Conservation (phyloP, 768 basidiomycete species). For the Amylocystis lapponica region DNA sequence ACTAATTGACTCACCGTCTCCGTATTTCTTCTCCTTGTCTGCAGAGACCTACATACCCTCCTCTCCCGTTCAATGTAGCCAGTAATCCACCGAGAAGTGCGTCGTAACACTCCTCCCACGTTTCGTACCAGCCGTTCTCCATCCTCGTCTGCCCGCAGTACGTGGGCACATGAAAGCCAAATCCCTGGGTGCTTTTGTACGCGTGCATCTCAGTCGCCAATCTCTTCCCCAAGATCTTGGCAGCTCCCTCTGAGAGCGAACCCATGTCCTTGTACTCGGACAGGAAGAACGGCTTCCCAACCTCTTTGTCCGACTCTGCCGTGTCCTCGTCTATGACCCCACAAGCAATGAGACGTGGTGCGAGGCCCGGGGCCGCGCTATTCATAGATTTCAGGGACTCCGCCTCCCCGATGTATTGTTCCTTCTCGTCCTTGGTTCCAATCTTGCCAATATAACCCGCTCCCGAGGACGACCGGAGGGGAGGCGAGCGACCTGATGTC, state of each 20-base stretch:
- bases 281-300: slow-evolving; percentile 57
- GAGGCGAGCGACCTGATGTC: slow-evolving; percentile 35
- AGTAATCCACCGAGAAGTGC: slow-evolving; percentile 57
- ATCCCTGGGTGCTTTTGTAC: slow-evolving; percentile 47
- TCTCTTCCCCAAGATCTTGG: slow-evolving; percentile 47
- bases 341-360: slow-evolving; percentile 48
- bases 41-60: slow-evolving; percentile 40
- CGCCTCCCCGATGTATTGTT: slow-evolving; percentile 66
- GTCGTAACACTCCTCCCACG: slow-evolving; percentile 66
- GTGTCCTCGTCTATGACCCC: slow-evolving; percentile 31
- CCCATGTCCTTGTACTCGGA: slow-evolving; percentile 66
- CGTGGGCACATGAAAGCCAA: slow-evolving; percentile 70
- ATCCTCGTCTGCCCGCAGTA: slow-evolving; percentile 71
- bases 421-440: slow-evolving; percentile 44
- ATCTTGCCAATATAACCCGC: slow-evolving; percentile 57
- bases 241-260: slow-evolving; percentile 40
- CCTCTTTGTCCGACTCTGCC: slow-evolving; percentile 21
- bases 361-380: slow-evolving; percentile 61
- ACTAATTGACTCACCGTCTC: slow-evolving; percentile 31
- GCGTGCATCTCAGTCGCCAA: slow-evolving; percentile 64
- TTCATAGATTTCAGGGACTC: slow-evolving; percentile 62
- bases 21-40: slow-evolving; percentile 46
- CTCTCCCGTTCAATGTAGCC: slow-evolving; percentile 36
- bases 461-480: slow-evolving; percentile 52
- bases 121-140: slow-evolving; percentile 66